A percentile compares a stretch with the other conserved stretches of the same genome.
phyloP scores from a whole-genome alignment of 1,284 basidiomycete species.

The Ustilago shanxiensis region DNA sequence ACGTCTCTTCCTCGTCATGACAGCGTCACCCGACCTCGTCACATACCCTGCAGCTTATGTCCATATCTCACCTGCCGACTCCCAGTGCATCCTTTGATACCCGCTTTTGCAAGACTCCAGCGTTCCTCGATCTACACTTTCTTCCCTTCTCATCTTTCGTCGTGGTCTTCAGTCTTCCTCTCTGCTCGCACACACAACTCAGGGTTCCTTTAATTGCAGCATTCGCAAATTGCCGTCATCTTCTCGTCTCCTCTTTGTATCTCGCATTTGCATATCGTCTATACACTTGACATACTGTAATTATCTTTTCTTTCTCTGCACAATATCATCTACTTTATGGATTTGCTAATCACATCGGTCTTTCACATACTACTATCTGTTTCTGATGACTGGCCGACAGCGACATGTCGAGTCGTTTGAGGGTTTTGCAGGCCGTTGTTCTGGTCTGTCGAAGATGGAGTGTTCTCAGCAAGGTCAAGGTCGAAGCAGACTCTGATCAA shows the following conservation, averaged over 20 bases:
- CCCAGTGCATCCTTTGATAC: background rate
- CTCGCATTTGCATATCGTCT: conserved; percentile 1
- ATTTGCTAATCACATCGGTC: conserved; percentile 22
- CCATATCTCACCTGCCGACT: background rate
- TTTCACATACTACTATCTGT: background rate
- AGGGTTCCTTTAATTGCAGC: background rate
- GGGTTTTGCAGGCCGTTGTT: no score
- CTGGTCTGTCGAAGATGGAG: no score
- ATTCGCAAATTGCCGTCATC: background rate
- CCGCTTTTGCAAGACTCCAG: background rate
- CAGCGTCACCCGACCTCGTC: background rate
- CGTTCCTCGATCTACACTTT: no score
- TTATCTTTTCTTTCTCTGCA: background rate
- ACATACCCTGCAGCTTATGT: background rate
- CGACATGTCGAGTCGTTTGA: background rate
- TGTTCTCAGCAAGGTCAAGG: background rate
- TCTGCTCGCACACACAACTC: background rate
- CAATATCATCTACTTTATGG: conserved; percentile 5
- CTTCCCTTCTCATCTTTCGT: background rate
- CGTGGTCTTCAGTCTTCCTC: background rate
- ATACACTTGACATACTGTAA: background rate
- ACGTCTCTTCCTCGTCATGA: conserved; percentile 8
- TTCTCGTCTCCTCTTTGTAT: background rate
- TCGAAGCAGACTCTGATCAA: no score
- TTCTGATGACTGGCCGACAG: background rate